A percentile compares a stretch with the other conserved stretches of the same genome.
Evolutionary conservation across 2,329 filamentous ascomycete species (phyloP).

Genomic region (Microsporum canis): DNA sequence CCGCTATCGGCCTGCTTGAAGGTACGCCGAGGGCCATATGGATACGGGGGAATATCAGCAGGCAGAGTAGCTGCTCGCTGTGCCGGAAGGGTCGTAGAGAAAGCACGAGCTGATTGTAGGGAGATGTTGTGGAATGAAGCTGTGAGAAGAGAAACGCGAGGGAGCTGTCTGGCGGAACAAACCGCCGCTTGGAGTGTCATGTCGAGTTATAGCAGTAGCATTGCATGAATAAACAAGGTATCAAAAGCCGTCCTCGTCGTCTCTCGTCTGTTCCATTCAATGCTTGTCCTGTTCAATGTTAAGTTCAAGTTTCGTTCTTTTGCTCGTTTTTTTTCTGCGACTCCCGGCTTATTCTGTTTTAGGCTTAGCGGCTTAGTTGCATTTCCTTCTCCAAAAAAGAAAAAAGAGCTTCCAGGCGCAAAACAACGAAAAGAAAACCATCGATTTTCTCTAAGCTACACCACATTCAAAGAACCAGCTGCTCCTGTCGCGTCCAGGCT

Average conservation of each 20-base stretch:
- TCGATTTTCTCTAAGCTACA: background rate
- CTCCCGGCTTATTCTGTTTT: constrained; percentile 4
- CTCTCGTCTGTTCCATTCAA: background rate
- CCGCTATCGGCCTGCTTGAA: constrained; percentile 39
- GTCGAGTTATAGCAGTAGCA: constrained; percentile 7
- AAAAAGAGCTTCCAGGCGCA: background rate
- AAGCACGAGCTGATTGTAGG: constrained; percentile 27
- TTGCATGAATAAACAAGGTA: background rate
- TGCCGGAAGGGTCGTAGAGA: constrained; percentile 27
- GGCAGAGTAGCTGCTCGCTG: constrained; percentile 25
- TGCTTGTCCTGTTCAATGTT: background rate
- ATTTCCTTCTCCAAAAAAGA: background rate
- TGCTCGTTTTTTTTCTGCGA: background rate
- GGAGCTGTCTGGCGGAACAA: constrained; percentile 20
- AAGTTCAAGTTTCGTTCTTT: background rate
- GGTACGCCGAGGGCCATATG: constrained; percentile 33
- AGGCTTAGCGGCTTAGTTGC: constrained; percentile 11
- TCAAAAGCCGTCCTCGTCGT: background rate
- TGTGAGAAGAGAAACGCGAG: constrained; percentile 27
- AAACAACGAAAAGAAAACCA: background rate
- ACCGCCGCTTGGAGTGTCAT: constrained; percentile 22
- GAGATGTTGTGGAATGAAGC: constrained; percentile 31
- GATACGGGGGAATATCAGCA: constrained; percentile 35
- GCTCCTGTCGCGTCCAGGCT: background rate
- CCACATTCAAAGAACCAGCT: background rate